Evolutionary conservation across 73 alveolate genomes (phyloP).

Genomic region (Tetrahymena elliotti): DNA sequence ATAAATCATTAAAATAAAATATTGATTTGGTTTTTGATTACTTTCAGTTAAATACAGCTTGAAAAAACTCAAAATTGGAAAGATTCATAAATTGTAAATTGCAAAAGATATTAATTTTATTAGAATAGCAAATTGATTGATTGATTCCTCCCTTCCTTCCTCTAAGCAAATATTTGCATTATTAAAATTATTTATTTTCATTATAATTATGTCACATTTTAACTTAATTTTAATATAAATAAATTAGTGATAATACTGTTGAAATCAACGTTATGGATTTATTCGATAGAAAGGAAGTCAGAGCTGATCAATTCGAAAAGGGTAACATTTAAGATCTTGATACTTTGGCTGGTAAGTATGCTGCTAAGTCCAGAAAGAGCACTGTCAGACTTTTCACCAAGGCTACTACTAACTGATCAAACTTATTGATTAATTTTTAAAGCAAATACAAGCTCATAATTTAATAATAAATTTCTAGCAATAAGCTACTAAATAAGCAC

Average conservation of each 20-base stretch:
- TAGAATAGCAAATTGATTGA: not conserved
- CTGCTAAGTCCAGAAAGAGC: conserved; percentile 27
- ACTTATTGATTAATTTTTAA: not conserved
- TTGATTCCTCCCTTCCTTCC: no score
- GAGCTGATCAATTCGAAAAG: conserved; percentile 40
- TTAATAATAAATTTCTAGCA: not conserved
- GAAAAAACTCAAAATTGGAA: not conserved
- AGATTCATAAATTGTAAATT: not conserved
- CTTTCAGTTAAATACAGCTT: no score
- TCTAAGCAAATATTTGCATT: not conserved
- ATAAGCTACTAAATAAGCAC: not conserved
- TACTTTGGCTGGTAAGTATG: conserved; percentile 43
- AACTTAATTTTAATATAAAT: not conserved
- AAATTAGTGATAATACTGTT: conserved; percentile 26
- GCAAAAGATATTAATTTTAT: not conserved
- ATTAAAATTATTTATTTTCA: not conserved
- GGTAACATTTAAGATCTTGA: conserved; percentile 31
- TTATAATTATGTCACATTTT: not conserved
- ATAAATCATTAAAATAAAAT: no score
- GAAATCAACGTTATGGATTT: conserved; percentile 35
- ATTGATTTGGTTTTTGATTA: no score
- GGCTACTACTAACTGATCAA: conserved; percentile 29
- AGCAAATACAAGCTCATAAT: not conserved
- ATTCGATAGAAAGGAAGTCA: conserved; percentile 37
- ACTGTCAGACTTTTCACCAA: conserved; percentile 21